These are phyloP conservation scores for Dictyostelium brefeldianum DNA, from an alignment of 78 protist species.

Conservation along the genomic window DNA sequence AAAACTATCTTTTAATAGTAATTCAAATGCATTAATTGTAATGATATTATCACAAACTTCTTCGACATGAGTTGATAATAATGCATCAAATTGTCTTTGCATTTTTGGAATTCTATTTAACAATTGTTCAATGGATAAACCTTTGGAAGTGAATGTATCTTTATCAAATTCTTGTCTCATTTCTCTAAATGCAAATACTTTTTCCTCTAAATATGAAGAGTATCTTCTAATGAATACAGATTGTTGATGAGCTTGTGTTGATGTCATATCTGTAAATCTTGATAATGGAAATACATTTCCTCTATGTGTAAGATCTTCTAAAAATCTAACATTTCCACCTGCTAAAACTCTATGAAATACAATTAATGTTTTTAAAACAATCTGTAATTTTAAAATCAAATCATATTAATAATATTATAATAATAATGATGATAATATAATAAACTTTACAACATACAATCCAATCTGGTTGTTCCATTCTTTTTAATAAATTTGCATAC, in stretches of 20 bases:
- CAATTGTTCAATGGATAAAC: conserved; percentile 68
- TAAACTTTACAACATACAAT: conserved; percentile 49
- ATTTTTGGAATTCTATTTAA: conserved; percentile 70
- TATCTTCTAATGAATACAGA: conserved; percentile 79
- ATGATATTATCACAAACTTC: conserved; percentile 83
- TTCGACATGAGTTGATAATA: conserved; percentile 70
- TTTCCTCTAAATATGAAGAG: conserved; percentile 78
- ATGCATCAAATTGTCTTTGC: conserved; percentile 82
- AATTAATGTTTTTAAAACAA: conserved; percentile 75
- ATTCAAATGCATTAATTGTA: conserved; percentile 80
- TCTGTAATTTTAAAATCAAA: conserved; percentile 14
- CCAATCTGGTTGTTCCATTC: conserved; percentile 85
- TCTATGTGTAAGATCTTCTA: conserved; percentile 71
- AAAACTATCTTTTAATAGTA: conserved; percentile 80
- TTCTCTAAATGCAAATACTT: conserved; percentile 66
- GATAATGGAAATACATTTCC: conserved; percentile 63
- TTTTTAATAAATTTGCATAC: conserved; percentile 45
- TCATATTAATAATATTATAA: neutral
- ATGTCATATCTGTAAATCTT: conserved; percentile 82
- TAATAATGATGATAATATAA: neutral
- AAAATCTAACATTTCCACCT: conserved; percentile 71
- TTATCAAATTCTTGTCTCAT: conserved; percentile 62
- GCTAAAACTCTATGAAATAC: conserved; percentile 76
- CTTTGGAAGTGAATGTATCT: conserved; percentile 68
- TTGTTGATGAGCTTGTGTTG: conserved; percentile 84